Evolutionary conservation across 2,329 filamentous ascomycete genomes (phyloP).

Genomic region (Atkinsonella hypoxylon): DNA sequence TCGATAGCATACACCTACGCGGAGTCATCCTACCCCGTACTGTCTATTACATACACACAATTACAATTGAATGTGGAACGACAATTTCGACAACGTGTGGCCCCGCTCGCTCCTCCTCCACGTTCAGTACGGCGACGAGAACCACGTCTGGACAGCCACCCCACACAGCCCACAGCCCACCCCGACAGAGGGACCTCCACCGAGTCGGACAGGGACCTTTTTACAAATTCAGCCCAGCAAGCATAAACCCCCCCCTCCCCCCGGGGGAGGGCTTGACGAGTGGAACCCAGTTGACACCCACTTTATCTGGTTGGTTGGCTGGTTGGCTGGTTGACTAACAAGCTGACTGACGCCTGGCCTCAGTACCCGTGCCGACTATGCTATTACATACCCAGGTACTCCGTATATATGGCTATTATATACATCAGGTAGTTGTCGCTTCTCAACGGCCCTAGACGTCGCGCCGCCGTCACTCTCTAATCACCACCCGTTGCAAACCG

Average conservation of each 20-base stretch:
- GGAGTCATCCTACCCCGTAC: too few relatives aligned
- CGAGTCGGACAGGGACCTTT: background rate
- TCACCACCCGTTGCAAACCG: constrained; percentile 24
- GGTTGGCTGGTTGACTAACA: too few relatives aligned
- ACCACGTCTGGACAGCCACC: background rate
- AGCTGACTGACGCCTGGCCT: background rate
- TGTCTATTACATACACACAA: background rate
- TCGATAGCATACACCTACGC: too few relatives aligned
- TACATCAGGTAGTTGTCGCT: constrained; percentile 1
- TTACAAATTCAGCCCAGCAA: background rate
- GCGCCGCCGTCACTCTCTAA: background rate
- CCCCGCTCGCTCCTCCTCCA: background rate
- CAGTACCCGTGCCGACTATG: too few relatives aligned
- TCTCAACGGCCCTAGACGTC: constrained; percentile 9
- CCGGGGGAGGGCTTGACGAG: background rate
- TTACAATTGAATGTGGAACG: too few relatives aligned
- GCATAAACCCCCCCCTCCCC: too few relatives aligned
- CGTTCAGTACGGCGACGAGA: background rate
- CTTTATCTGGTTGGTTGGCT: background rate
- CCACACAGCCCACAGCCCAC: background rate
- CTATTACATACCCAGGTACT: too few relatives aligned
- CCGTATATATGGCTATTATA: too few relatives aligned
- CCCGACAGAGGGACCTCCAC: background rate
- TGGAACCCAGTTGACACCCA: background rate
- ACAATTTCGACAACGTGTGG: background rate